phyloP scores from a whole-genome alignment of 2,329 filamentous ascomycete species.

The Monilinia polystroma region DNA sequence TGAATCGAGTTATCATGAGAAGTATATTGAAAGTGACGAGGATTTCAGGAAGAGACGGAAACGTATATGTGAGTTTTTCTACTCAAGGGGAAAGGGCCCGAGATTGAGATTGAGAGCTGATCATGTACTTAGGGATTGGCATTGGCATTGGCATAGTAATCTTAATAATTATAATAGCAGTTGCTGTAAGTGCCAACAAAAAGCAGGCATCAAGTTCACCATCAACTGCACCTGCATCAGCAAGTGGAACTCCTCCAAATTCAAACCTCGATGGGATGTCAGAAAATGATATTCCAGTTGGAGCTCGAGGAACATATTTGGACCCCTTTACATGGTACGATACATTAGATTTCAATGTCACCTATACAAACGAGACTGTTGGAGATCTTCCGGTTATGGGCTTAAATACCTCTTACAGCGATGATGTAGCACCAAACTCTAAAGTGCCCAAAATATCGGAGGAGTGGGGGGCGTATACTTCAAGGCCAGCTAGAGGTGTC shows the following conservation, averaged over 20 bases:
- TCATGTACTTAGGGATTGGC: constrained; percentile 47
- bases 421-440: constrained; percentile 73
- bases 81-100: constrained; percentile 1
- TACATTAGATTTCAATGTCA: constrained; percentile 88
- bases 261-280: constrained; percentile 54
- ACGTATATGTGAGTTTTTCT: constrained; percentile 55
- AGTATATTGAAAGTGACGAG: constrained; percentile 22
- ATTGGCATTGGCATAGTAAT: constrained; percentile 54
- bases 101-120: constrained; percentile 19
- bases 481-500: constrained; percentile 79
- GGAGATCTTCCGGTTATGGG: constrained; percentile 92
- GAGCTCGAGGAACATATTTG: constrained; percentile 71
- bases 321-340: constrained; percentile 93
- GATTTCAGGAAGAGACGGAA: constrained; percentile 49
- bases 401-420: constrained; percentile 80
- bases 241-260: constrained; percentile 38
- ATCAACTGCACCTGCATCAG: constrained; percentile 25
- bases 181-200: constrained; percentile 65
- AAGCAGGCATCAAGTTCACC: constrained; percentile 48
- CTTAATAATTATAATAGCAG: constrained; percentile 65
- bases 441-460: constrained; percentile 77
- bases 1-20: constrained; percentile 16
- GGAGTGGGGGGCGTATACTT: constrained; percentile 72
- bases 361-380: constrained; percentile 81
- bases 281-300: constrained; percentile 50